A percentile compares a stretch with the other conserved stretches of the same genome.
Conservation (phyloP, 108 stramenopile species). For the Discostella stelligeroides region DNA sequence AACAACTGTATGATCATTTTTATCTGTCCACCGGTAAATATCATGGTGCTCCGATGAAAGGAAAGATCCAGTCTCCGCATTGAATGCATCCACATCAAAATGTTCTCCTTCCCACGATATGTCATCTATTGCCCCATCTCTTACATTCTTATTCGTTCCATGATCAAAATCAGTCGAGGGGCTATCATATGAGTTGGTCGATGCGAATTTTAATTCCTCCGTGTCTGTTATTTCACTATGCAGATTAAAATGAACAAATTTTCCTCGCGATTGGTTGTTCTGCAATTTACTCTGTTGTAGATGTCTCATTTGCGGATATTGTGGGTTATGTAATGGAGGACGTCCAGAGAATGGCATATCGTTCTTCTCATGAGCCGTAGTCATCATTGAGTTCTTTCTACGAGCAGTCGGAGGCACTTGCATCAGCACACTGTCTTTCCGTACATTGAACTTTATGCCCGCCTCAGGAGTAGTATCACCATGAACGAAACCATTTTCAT, state of each 20-base stretch:
- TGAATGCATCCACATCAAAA: conserved; percentile 29
- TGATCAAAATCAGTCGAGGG: conserved; percentile 17
- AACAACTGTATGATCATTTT: conserved; percentile 18
- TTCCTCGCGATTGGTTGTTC: conserved; percentile 9
- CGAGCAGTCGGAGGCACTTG: conserved; percentile 9
- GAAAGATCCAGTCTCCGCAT: conserved; percentile 30
- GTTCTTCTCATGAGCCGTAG: background rate
- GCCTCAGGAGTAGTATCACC: background rate
- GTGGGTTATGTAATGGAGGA: background rate
- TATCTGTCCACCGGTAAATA: conserved; percentile 25
- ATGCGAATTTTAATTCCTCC: conserved; percentile 26
- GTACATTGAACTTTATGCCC: background rate
- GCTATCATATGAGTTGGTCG: conserved; percentile 18
- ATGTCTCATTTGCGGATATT: background rate
- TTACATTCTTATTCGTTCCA: background rate
- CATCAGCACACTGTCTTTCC: background rate
- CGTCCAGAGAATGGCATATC: conserved; percentile 4
- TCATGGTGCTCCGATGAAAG: conserved; percentile 33
- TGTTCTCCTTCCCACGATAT: conserved; percentile 38
- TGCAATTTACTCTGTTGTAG: conserved; percentile 1
- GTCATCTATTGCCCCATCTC: conserved; percentile 11
- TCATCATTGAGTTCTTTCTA: conserved; percentile 1
- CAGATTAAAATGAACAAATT: conserved; percentile 35
- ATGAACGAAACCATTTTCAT: background rate
- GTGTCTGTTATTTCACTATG: conserved; percentile 22